Evolutionary conservation across 176 grass and related monocot genomes (phyloP).

Genomic region (Bromus sterilis): DNA sequence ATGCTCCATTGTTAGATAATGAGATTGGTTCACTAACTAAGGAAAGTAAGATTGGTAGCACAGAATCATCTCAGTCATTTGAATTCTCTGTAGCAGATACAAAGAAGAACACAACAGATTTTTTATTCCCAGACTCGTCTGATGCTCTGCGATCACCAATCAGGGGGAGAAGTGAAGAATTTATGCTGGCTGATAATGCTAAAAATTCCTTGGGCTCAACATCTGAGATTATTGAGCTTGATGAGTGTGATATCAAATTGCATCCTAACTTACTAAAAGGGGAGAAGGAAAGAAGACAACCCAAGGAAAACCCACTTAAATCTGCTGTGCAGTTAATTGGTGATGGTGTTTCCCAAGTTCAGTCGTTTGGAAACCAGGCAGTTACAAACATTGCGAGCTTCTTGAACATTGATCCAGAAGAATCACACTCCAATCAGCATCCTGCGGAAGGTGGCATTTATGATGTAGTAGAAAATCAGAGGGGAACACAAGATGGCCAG

Average conservation of each 20-base stretch:
- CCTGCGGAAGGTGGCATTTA: constrained; percentile 34
- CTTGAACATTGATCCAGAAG: constrained; percentile 86
- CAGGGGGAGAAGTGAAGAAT: constrained; percentile 45
- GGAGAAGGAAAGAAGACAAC: constrained; percentile 37
- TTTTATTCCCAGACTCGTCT: constrained; percentile 27
- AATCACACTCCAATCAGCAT: constrained; percentile 44
- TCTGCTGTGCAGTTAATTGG: constrained; percentile 95
- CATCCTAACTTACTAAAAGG: constrained; percentile 41
- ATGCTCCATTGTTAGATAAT: constrained; percentile 26
- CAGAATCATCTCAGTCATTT: constrained; percentile 40
- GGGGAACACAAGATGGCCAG: constrained; percentile 34
- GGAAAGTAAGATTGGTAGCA: constrained; percentile 42
- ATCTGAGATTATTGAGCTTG: constrained; percentile 77
- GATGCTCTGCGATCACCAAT: constrained; percentile 37
- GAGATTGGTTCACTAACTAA: constrained; percentile 31
- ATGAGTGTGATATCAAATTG: constrained; percentile 35
- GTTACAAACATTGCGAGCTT: constrained; percentile 98
- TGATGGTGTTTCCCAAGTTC: constrained; percentile 97
- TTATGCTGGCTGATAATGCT: constrained; percentile 47
- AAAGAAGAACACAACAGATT: constrained; percentile 28
- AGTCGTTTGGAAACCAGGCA: constrained; percentile 91
- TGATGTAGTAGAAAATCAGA: constrained; percentile 44
- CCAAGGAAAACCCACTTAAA: constrained; percentile 86
- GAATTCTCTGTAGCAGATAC: constrained; percentile 52
- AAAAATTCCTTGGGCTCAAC: constrained; percentile 42